These are phyloP conservation scores for Phyllosticta capitalensis DNA, from an alignment of 2,329 filamentous ascomycete genomes.

Conservation along the genomic window DNA sequence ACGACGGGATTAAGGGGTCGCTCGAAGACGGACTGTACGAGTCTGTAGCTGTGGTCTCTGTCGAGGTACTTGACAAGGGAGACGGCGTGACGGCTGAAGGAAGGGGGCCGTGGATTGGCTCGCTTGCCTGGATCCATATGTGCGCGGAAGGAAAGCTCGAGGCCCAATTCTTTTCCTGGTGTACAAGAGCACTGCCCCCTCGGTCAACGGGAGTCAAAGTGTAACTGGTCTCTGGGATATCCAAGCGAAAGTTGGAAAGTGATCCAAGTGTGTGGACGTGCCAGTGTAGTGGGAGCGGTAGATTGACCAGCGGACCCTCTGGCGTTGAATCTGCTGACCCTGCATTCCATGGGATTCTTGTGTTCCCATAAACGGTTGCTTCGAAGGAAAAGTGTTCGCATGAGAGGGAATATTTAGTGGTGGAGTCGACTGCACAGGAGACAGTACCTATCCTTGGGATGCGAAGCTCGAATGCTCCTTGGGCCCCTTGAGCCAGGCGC, in stretches of 20 bases:
- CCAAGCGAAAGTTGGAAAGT: slow-evolving; percentile 29
- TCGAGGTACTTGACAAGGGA: slow-evolving; percentile 19
- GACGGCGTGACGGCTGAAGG: slow-evolving; percentile 30
- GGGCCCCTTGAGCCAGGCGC: neutral
- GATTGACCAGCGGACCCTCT: slow-evolving; percentile 35
- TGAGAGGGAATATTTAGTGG: slow-evolving; percentile 26
- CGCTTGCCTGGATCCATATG: slow-evolving; percentile 32
- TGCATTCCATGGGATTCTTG: slow-evolving; percentile 10
- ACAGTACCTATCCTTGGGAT: neutral
- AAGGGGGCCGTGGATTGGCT: slow-evolving; percentile 15
- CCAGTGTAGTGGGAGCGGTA: slow-evolving; percentile 43
- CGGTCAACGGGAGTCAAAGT: slow-evolving; percentile 12
- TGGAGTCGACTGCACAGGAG: slow-evolving; percentile 24
- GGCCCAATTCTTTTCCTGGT: slow-evolving; percentile 46
- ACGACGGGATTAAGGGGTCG: neutral
- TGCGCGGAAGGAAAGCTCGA: slow-evolving; percentile 36
- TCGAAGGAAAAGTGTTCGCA: slow-evolving; percentile 6
- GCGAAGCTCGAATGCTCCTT: neutral
- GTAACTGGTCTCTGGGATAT: slow-evolving; percentile 23
- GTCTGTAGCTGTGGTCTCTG: neutral
- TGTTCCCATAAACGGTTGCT: slow-evolving; percentile 13
- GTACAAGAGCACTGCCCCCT: slow-evolving; percentile 31
- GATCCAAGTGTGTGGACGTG: slow-evolving; percentile 40
- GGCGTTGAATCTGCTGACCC: slow-evolving; percentile 28
- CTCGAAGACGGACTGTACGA: neutral